Conservation (phyloP, 2,329 filamentous ascomycete species). For the Fusarium torreyae region DNA sequence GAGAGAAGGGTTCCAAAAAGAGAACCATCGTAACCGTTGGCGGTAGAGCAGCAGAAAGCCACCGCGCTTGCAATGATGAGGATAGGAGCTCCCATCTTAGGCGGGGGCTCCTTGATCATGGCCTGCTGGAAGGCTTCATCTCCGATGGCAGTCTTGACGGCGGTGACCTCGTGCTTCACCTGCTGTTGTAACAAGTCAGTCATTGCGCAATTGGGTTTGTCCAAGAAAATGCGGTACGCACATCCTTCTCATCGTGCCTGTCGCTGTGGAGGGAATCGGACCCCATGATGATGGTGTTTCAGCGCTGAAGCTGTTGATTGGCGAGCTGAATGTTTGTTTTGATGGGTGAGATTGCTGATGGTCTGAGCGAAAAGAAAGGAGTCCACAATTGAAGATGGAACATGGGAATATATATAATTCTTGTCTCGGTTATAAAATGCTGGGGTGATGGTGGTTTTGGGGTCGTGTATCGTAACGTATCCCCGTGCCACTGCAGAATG, state of each 20-base stretch:
- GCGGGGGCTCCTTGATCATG: conserved; percentile 51
- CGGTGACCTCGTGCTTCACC: conserved; percentile 29
- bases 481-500: conserved; percentile 29
- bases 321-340: conserved; percentile 14
- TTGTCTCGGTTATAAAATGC: not conserved
- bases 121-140: conserved; percentile 51
- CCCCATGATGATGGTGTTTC: conserved; percentile 40
- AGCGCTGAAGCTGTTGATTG: conserved; percentile 16
- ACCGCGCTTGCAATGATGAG: conserved; percentile 47
- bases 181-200: not conserved
- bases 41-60: conserved; percentile 51
- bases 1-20: conserved; percentile 65
- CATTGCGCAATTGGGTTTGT: not conserved
- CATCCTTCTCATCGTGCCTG: conserved; percentile 36
- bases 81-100: conserved; percentile 31
- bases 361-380: conserved; percentile 11
- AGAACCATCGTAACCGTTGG: conserved; percentile 62
- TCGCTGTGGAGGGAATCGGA: conserved; percentile 38
- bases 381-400: not conserved
- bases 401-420: conserved; percentile 37
- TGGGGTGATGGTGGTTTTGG: conserved; percentile 14
- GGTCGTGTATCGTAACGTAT: conserved; percentile 1
- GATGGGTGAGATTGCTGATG: conserved; percentile 21
- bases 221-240: conserved; percentile 2
- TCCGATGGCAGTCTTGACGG: conserved; percentile 45